Evolutionary conservation across 371 early-diverging fungal species (phyloP).

Genomic region (Mucor piriformis): DNA sequence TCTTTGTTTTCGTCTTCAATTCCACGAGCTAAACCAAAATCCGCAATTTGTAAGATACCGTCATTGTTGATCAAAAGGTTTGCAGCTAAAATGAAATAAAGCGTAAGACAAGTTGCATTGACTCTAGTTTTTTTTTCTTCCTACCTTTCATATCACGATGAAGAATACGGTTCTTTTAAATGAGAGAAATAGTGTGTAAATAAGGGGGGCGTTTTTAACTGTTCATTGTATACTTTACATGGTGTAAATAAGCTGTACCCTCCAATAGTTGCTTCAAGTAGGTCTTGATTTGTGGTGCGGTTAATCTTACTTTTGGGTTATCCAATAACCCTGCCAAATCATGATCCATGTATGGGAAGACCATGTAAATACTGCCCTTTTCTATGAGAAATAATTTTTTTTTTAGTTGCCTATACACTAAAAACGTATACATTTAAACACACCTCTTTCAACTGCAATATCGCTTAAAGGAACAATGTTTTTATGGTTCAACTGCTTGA

Average conservation of each 20-base stretch:
- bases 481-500: slow-evolving; percentile 79
- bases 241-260: slow-evolving; percentile 85
- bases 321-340: slow-evolving; percentile 88
- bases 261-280: slow-evolving; percentile 83
- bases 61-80: slow-evolving; percentile 88
- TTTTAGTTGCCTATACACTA: slow-evolving; percentile 16
- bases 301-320: slow-evolving; percentile 69
- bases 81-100: slow-evolving; percentile 61
- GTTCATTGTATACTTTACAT: slow-evolving; percentile 34
- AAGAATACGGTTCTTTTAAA: slow-evolving; percentile 71
- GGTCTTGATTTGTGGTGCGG: slow-evolving; percentile 76
- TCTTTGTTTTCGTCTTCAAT: slow-evolving; percentile 62
- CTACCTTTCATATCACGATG: slow-evolving; percentile 91
- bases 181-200: not conserved
- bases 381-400: slow-evolving; percentile 25
- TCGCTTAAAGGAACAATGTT: slow-evolving; percentile 88
- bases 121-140: not conserved
- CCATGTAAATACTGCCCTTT: slow-evolving; percentile 82
- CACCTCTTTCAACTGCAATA: slow-evolving; percentile 74
- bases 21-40: slow-evolving; percentile 95
- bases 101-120: too few species aligned
- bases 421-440: not conserved
- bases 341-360: slow-evolving; percentile 96
- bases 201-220: not conserved
- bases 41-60: slow-evolving; percentile 97